Evolutionary conservation across 371 early-diverging fungal species (phyloP).

Genomic region (Batkoa obscura): DNA sequence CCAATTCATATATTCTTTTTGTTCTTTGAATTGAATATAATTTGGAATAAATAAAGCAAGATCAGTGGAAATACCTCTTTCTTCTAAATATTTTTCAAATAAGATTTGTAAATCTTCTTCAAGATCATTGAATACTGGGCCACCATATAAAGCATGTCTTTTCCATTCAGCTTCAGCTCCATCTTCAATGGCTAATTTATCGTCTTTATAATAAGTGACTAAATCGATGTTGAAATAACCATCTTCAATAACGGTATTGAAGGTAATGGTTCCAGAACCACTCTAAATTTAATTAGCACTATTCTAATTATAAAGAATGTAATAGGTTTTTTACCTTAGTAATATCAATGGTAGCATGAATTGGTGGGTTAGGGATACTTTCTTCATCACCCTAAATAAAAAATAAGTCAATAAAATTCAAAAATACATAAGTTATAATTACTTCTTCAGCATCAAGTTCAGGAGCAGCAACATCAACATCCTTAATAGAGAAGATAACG

Average conservation of each 20-base stretch:
- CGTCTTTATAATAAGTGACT: constrained; percentile 49
- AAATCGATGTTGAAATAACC: constrained; percentile 69
- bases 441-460: constrained; percentile 30
- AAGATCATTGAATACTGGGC: constrained; percentile 80
- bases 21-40: constrained; percentile 87
- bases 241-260: constrained; percentile 63
- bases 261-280: constrained; percentile 52
- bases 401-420: constrained; percentile 11
- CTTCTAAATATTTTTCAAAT: constrained; percentile 68
- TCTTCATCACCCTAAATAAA: constrained; percentile 36
- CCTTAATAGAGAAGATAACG: constrained; percentile 67
- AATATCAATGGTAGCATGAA: constrained; percentile 60
- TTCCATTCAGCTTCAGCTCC: constrained; percentile 83
- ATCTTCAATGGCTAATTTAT: constrained; percentile 37
- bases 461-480: constrained; percentile 41
- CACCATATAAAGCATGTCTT: constrained; percentile 71
- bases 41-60: constrained; percentile 67
- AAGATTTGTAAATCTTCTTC: constrained; percentile 63
- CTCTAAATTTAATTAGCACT: constrained; percentile 12
- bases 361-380: constrained; percentile 34
- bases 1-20: constrained; percentile 81
- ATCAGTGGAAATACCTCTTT: constrained; percentile 64
- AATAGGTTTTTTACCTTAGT: constrained; percentile 24
- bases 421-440: constrained; percentile 11
- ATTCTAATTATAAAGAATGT: constrained; percentile 8